These are phyloP conservation scores for Penicillium sp. DNA, from an alignment of 2,329 filamentous ascomycete species.

Conservation along the genomic window DNA sequence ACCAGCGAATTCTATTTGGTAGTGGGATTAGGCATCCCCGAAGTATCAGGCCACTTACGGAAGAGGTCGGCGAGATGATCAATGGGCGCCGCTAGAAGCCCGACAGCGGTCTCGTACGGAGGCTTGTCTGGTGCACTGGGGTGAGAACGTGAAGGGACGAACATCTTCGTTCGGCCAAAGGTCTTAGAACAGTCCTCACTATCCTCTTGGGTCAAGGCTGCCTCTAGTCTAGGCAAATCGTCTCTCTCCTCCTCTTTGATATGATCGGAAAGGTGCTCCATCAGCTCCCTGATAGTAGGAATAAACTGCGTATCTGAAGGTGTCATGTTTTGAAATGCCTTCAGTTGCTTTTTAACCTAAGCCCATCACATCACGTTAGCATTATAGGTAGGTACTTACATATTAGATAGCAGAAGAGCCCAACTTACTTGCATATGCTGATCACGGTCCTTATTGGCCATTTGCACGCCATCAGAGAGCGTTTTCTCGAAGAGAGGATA, in stretches of 20 bases:
- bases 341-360: constrained; percentile 51
- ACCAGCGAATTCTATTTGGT: constrained; percentile 2
- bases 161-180: constrained; percentile 52
- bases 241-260: constrained; percentile 51
- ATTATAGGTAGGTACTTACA: neutral
- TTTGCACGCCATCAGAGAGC: constrained; percentile 39
- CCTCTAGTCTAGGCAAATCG: constrained; percentile 50
- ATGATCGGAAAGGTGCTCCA: constrained; percentile 43
- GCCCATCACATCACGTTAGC: neutral
- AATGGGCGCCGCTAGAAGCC: constrained; percentile 55
- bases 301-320: constrained; percentile 41
- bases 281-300: constrained; percentile 42
- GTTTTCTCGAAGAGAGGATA: constrained; percentile 53
- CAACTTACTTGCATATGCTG: constrained; percentile 39
- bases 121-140: constrained; percentile 50
- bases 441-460: constrained; percentile 48
- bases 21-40: constrained; percentile 15
- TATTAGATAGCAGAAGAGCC: neutral
- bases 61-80: constrained; percentile 56
- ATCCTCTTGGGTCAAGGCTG: constrained; percentile 32
- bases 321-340: constrained; percentile 48
- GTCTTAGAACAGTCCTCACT: constrained; percentile 38
- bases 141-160: constrained; percentile 52
- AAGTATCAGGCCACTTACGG: constrained; percentile 44
- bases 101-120: constrained; percentile 54